Conservation (phyloP, 257 asterid species). For the Solanum bukasovii region DNA sequence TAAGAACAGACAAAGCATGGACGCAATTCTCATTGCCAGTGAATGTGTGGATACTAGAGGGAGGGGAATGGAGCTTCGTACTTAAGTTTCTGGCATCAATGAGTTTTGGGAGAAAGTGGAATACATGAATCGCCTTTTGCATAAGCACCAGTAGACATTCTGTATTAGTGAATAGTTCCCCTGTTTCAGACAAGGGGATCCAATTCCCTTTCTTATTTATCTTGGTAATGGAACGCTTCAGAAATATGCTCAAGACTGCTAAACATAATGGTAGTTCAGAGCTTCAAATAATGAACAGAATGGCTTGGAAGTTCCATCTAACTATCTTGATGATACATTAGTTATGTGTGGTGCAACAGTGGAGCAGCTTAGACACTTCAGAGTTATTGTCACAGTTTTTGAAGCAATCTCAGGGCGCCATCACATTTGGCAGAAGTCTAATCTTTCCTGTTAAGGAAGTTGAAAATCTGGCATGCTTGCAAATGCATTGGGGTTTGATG, state of each 20-base stretch:
- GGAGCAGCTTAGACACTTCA: background rate
- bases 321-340: background rate
- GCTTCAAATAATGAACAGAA: background rate
- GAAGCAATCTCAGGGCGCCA: background rate
- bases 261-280: background rate
- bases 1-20: too few species aligned
- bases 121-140: background rate
- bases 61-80: too few species aligned
- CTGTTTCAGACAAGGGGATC: background rate
- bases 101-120: background rate
- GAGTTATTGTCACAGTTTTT: background rate
- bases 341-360: background rate
- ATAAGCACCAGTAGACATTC: background rate
- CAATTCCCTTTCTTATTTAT: background rate
- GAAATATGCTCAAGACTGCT: background rate
- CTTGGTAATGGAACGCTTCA: background rate
- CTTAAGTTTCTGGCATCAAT: background rate
- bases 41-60: too few species aligned
- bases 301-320: background rate
- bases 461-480: background rate
- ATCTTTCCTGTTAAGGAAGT: background rate
- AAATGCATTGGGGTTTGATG: background rate
- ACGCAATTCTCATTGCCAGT: too few species aligned
- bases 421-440: background rate
- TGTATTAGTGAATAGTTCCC: background rate